A percentile compares a stretch with the other conserved stretches of the same genome.
Conservation (phyloP, 1,284 basidiomycete genomes). For the Stereum hirsutum region DNA sequence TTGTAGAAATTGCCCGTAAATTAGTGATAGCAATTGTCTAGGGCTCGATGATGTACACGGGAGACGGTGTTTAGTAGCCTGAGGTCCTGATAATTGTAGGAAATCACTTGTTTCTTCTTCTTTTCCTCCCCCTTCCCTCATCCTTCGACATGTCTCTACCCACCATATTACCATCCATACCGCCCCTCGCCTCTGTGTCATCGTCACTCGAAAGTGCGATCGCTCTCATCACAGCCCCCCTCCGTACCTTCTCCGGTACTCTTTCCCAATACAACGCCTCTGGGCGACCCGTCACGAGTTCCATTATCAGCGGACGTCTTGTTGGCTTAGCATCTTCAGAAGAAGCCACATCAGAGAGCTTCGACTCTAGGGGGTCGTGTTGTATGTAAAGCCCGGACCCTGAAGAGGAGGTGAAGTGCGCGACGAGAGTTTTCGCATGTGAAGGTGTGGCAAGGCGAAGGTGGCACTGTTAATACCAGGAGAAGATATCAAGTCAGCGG, state of each 20-base stretch:
- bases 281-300: slow-evolving; percentile 48
- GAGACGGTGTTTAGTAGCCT: too few relatives aligned
- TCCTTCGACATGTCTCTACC: neutral
- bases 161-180: neutral
- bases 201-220: neutral
- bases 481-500: neutral
- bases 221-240: slow-evolving; percentile 48
- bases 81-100: neutral
- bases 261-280: slow-evolving; percentile 74
- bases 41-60: too few relatives aligned
- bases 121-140: neutral
- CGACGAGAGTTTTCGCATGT: slow-evolving; percentile 34
- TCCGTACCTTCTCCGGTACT: slow-evolving; percentile 60
- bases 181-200: neutral
- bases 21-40: too few relatives aligned
- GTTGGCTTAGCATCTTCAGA: slow-evolving; percentile 22
- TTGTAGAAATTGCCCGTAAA: too few relatives aligned
- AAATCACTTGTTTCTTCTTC: neutral
- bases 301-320: slow-evolving; percentile 35
- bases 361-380: slow-evolving; percentile 35
- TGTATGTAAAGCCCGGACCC: too few relatives aligned
- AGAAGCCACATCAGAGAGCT: neutral
- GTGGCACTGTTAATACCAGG: slow-evolving; percentile 42
- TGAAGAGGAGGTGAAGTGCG: slow-evolving; percentile 29
- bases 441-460: slow-evolving; percentile 52